Conservation (phyloP, 1,284 basidiomycete species). For the Veloboletus limbatus region DNA sequence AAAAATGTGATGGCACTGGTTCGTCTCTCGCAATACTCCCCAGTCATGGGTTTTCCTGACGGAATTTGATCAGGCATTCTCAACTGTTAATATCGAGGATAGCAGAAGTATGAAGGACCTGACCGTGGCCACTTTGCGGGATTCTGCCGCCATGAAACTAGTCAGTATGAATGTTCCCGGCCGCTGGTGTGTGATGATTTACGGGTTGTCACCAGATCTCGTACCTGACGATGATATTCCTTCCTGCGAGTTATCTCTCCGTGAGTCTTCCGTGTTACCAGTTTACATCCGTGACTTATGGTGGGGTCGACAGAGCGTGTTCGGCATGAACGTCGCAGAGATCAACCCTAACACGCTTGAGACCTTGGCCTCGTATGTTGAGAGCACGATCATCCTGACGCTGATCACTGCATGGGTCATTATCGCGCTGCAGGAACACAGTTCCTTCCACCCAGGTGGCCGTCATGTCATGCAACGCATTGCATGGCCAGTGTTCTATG, state of each 20-base stretch:
- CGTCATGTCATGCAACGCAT: slow-evolving; percentile 9
- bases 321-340: slow-evolving; percentile 42
- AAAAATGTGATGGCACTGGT: slow-evolving; percentile 53
- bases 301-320: slow-evolving; percentile 27
- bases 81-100: slow-evolving; percentile 49
- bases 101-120: slow-evolving; percentile 44
- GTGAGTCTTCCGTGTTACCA: slow-evolving; percentile 34
- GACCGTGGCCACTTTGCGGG: slow-evolving; percentile 45
- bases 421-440: slow-evolving; percentile 31
- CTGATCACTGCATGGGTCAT: slow-evolving; percentile 48
- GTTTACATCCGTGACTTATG: not conserved
- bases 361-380: slow-evolving; percentile 42
- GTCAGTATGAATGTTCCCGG: slow-evolving; percentile 13
- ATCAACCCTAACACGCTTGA: slow-evolving; percentile 34
- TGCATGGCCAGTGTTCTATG: slow-evolving; percentile 22
- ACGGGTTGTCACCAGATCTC: slow-evolving; percentile 21
- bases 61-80: slow-evolving; percentile 40
- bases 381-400: slow-evolving; percentile 44
- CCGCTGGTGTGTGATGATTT: not conserved
- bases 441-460: slow-evolving; percentile 21
- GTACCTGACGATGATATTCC: slow-evolving; percentile 33
- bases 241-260: slow-evolving; percentile 32
- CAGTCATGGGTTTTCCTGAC: slow-evolving; percentile 2
- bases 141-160: slow-evolving; percentile 51
- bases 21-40: slow-evolving; percentile 3